Conservation (phyloP, 2,329 filamentous ascomycete genomes). For the Didymella keratinophila region DNA sequence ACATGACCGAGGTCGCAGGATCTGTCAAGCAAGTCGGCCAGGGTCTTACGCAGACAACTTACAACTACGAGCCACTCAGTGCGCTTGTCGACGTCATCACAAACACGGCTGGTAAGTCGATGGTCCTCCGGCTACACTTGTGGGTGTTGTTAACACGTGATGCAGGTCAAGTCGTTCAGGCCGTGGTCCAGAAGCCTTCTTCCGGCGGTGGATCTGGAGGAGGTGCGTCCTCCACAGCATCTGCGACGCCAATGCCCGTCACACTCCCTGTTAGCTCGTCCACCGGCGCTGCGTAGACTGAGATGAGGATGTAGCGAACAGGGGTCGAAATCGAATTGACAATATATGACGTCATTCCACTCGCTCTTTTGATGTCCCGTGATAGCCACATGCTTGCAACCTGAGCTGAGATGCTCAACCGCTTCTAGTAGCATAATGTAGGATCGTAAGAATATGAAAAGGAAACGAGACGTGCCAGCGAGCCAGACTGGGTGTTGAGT, state of each 20-base stretch:
- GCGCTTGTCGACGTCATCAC: conserved; percentile 64
- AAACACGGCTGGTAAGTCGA: conserved; percentile 53
- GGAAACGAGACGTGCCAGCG: too few relatives aligned
- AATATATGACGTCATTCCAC: neutral
- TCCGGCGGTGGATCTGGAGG: conserved; percentile 25
- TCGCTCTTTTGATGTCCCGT: neutral
- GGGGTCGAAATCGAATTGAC: neutral
- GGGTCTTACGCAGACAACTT: conserved; percentile 60
- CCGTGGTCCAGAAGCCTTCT: conserved; percentile 50
- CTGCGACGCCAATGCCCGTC: conserved; percentile 41
- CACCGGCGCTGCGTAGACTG: conserved; percentile 26
- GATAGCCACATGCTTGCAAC: neutral
- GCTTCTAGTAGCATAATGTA: neutral
- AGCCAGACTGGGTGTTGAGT: neutral
- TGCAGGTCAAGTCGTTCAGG: conserved; percentile 62
- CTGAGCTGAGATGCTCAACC: neutral
- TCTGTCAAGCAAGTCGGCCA: conserved; percentile 47
- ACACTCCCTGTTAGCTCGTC: conserved; percentile 40
- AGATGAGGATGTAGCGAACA: neutral
- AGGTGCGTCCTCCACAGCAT: conserved; percentile 31
- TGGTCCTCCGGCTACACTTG: neutral
- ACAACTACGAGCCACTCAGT: conserved; percentile 59
- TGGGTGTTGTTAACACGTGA: neutral
- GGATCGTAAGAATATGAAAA: too few relatives aligned
- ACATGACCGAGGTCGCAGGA: conserved; percentile 64